Evolutionary conservation across 2,329 filamentous ascomycete species (phyloP).

Genomic region (Sclerotinia nivalis): DNA sequence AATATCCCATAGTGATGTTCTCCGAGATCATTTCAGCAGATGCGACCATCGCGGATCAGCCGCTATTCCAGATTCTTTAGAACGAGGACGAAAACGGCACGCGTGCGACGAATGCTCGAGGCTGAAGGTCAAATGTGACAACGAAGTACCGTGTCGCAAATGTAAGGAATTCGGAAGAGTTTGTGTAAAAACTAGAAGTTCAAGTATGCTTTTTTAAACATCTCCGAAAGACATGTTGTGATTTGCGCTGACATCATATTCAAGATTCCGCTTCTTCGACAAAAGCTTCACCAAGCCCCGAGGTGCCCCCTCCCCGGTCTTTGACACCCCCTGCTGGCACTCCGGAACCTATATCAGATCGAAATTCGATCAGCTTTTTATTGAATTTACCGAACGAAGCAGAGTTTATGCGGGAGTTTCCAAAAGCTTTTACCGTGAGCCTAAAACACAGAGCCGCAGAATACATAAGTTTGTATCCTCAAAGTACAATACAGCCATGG

Average conservation of each 20-base stretch:
- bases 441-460: conserved; percentile 25
- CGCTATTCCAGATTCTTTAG: conserved; percentile 39
- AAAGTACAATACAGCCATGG: conserved; percentile 25
- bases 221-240: not conserved
- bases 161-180: conserved; percentile 40
- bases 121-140: conserved; percentile 42
- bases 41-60: conserved; percentile 38
- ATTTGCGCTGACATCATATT: conserved; percentile 18
- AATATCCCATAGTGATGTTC: conserved; percentile 36
- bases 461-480: conserved; percentile 24
- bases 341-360: conserved; percentile 36
- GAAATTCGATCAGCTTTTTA: conserved; percentile 41
- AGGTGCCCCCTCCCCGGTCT: conserved; percentile 25
- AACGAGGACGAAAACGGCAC: conserved; percentile 41
- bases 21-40: conserved; percentile 41
- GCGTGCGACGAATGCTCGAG: conserved; percentile 42
- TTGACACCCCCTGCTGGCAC: conserved; percentile 29
- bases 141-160: conserved; percentile 39
- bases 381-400: conserved; percentile 37
- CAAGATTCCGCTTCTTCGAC: conserved; percentile 16
- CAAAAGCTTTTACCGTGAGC: conserved; percentile 34
- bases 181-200: conserved; percentile 37
- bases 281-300: conserved; percentile 33
- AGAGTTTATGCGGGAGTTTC: conserved; percentile 39
- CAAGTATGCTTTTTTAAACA: conserved; percentile 24